Conservation (phyloP, 2,329 filamentous ascomycete species). For the Colletotrichum graminicola region DNA sequence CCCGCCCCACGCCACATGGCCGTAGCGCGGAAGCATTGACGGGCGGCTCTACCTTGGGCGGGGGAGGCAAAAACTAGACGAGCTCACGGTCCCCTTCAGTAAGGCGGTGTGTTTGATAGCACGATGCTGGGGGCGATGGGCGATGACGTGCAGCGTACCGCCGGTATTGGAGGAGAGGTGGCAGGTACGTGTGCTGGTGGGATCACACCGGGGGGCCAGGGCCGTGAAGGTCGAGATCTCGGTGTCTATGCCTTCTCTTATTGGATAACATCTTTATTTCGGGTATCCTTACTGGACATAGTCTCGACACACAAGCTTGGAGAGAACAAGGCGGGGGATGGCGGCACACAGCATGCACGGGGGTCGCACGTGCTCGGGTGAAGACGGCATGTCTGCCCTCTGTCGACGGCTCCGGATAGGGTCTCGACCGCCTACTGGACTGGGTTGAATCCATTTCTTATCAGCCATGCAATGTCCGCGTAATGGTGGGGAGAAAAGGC, state of each 20-base stretch:
- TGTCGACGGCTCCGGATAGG: not conserved
- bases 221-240: not conserved
- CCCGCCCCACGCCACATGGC: not conserved
- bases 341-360: not conserved
- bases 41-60: too few species aligned
- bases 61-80: not conserved
- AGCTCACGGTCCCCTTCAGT: not conserved
- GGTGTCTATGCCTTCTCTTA: not conserved
- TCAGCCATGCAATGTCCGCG: not conserved
- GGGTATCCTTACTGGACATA: not conserved
- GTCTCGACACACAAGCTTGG: not conserved
- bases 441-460: not conserved
- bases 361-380: not conserved
- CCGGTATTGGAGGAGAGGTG: not conserved
- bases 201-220: not conserved
- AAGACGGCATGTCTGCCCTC: not conserved
- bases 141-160: slow-evolving; percentile 37
- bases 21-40: not conserved
- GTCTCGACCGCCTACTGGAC: not conserved
- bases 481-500: not conserved
- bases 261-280: not conserved
- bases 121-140: slow-evolving; percentile 3
- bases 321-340: not conserved
- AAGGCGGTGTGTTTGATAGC: slow-evolving; percentile 28
- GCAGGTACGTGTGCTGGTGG: not conserved